These are phyloP conservation scores for Pseudonectria buxi DNA, from an alignment of 2,329 filamentous ascomycete genomes.

Conservation along the genomic window DNA sequence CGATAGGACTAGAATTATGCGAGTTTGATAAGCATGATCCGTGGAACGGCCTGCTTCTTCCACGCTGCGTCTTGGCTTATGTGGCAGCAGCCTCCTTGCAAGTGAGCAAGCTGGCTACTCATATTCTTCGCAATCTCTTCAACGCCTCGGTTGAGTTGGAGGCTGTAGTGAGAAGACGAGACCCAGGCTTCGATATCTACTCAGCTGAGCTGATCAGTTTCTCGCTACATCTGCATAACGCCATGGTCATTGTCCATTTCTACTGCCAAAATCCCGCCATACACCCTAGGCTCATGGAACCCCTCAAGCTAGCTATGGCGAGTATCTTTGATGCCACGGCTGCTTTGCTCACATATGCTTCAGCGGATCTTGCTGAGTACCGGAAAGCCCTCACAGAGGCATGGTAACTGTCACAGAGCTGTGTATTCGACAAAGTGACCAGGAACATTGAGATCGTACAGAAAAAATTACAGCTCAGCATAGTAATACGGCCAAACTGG, in stretches of 20 bases:
- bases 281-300: conserved; percentile 19
- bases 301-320: conserved; percentile 27
- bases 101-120: conserved; percentile 20
- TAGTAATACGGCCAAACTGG: no score
- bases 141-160: conserved; percentile 19
- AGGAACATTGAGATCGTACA: no score
- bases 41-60: conserved; percentile 23
- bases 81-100: conserved; percentile 24
- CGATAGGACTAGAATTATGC: conserved; percentile 23
- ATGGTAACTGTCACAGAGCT: not conserved
- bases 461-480: no score
- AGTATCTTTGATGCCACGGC: conserved; percentile 21
- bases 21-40: conserved; percentile 17
- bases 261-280: conserved; percentile 12
- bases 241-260: conserved; percentile 20
- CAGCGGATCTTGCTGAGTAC: no score
- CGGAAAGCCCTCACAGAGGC: no score
- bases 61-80: conserved; percentile 28
- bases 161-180: conserved; percentile 10
- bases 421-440: no score
- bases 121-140: conserved; percentile 23
- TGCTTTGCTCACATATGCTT: conserved; percentile 1
- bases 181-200: conserved; percentile 10
- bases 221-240: conserved; percentile 21
- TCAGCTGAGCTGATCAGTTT: conserved; percentile 15